Evolutionary conservation across 192 early-diverging fungal species (phyloP).

Genomic region (Coemansia sp.): DNA sequence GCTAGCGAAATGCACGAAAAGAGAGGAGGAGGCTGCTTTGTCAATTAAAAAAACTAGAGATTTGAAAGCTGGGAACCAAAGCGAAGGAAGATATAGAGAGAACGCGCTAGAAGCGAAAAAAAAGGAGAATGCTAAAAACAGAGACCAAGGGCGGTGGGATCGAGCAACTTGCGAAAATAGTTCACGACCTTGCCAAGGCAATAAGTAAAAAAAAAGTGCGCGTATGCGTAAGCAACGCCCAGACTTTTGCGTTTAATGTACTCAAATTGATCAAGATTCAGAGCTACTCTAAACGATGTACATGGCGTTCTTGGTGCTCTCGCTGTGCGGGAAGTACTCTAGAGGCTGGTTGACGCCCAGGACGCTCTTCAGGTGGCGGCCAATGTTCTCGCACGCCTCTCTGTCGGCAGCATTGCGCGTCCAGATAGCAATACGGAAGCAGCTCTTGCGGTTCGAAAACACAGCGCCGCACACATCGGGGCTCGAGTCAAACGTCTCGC

Average conservation of each 20-base stretch:
- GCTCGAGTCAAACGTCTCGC: slow-evolving; percentile 78
- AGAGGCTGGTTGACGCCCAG: slow-evolving; percentile 55
- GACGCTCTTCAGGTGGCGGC: slow-evolving; percentile 61
- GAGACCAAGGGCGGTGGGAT: too few relatives aligned
- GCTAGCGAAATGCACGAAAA: background rate
- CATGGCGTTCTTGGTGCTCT: slow-evolving; percentile 38
- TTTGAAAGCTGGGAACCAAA: background rate
- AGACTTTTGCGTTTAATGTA: background rate
- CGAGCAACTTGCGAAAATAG: too few relatives aligned
- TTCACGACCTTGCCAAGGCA: too few relatives aligned
- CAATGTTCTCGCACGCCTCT: slow-evolving; percentile 50
- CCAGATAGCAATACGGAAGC: slow-evolving; percentile 90
- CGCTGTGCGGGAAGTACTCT: slow-evolving; percentile 64
- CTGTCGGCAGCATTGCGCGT: slow-evolving; percentile 57
- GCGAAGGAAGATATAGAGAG: slow-evolving; percentile 2
- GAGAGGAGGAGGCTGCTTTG: background rate
- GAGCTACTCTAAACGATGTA: slow-evolving; percentile 28
- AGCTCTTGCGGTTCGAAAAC: slow-evolving; percentile 79
- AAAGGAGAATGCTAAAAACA: too few relatives aligned
- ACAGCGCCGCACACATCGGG: slow-evolving; percentile 90
- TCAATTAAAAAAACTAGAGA: background rate
- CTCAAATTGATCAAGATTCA: background rate
- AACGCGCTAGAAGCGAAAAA: too few relatives aligned
- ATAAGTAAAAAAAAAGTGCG: too few relatives aligned
- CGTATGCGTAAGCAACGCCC: background rate